A percentile compares a stretch with the other conserved stretches of the same genome.
Conservation (phyloP, 495 filamentous ascomycete genomes). For the Aspergillus affinis region DNA sequence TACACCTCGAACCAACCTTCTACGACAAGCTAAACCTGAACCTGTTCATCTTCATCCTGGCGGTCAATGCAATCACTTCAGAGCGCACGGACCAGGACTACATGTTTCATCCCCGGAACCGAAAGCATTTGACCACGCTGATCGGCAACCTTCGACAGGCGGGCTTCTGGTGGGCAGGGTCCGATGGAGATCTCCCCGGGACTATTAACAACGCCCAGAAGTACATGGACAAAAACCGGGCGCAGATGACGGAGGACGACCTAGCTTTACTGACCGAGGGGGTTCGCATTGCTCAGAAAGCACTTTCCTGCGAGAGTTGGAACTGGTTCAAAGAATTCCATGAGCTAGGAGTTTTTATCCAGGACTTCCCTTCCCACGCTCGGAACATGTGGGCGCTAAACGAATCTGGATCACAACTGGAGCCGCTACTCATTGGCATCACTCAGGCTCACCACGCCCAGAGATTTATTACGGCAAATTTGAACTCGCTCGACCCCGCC, state of each 20-base stretch:
- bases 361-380: constrained; percentile 53
- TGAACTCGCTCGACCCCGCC: constrained; percentile 45
- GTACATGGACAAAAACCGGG: constrained; percentile 58
- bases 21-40: constrained; percentile 85
- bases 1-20: constrained; percentile 75
- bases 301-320: constrained; percentile 61
- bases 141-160: constrained; percentile 80
- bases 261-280: constrained; percentile 57
- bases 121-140: constrained; percentile 59
- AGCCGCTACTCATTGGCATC: constrained; percentile 50
- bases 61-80: constrained; percentile 86
- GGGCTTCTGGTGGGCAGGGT: constrained; percentile 89
- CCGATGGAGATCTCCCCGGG: constrained; percentile 60
- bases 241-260: constrained; percentile 58
- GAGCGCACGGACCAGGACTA: constrained; percentile 82
- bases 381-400: constrained; percentile 66
- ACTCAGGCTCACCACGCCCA: constrained; percentile 60
- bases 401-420: constrained; percentile 19
- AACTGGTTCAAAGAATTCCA: constrained; percentile 63
- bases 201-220: constrained; percentile 61
- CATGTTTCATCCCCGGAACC: constrained; percentile 76
- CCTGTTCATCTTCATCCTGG: constrained; percentile 75
- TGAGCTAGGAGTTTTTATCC: constrained; percentile 74
- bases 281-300: constrained; percentile 59
- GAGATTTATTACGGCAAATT: constrained; percentile 54